These are phyloP conservation scores for Turritis glabra DNA, from an alignment of 345 rosid species.

Conservation along the genomic window DNA sequence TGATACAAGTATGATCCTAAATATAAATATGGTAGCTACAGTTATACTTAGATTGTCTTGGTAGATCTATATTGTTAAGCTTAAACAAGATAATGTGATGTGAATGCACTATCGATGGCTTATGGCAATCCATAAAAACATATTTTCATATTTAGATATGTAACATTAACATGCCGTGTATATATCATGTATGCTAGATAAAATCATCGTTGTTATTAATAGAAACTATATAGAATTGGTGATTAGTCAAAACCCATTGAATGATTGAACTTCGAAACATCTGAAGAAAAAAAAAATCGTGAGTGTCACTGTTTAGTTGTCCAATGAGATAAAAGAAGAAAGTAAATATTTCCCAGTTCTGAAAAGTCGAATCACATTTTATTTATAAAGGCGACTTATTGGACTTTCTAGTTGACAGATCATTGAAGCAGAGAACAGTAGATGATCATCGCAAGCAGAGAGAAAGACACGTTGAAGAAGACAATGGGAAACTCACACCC, in stretches of 20 bases:
- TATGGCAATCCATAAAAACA: background rate
- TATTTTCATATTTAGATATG: no score
- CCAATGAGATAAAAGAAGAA: slow-evolving; percentile 32
- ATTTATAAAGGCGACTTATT: slow-evolving; percentile 14
- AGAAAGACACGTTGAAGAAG: background rate
- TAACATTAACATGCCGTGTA: background rate
- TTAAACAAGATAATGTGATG: background rate
- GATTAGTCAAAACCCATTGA: slow-evolving; percentile 22
- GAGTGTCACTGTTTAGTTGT: slow-evolving; percentile 36
- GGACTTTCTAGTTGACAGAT: slow-evolving; percentile 36
- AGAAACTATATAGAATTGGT: background rate
- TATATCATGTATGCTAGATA: slow-evolving; percentile 17
- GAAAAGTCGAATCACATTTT: slow-evolving; percentile 24
- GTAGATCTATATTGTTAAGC: background rate
- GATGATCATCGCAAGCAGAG: background rate
- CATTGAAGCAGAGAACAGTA: slow-evolving; percentile 15
- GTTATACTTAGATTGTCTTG: background rate
- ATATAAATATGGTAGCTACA: background rate
- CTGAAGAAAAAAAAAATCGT: slow-evolving; percentile 24
- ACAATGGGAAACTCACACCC: slow-evolving; percentile 20
- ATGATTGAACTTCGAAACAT: background rate
- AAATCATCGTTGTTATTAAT: background rate
- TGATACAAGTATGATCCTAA: background rate
- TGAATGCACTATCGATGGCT: background rate
- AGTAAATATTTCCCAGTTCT: slow-evolving; percentile 12